Evolutionary conservation across 2,329 filamentous ascomycete genomes (phyloP).

Genomic region (Escovopsis sp.): DNA sequence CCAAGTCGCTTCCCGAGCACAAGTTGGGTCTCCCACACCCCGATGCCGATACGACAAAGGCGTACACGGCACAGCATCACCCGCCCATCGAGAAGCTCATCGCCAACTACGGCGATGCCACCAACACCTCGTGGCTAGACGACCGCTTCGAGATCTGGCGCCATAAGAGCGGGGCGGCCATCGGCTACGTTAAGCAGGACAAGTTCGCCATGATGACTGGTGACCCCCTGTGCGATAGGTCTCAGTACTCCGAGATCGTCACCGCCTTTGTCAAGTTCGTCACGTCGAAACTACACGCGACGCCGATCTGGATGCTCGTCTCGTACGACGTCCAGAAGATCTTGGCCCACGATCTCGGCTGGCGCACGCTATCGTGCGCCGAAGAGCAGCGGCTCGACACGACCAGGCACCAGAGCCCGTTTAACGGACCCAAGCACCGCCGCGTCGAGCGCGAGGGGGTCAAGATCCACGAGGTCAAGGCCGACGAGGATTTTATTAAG

Average conservation of each 20-base stretch:
- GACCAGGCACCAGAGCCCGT: slow-evolving; percentile 46
- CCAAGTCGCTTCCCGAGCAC: slow-evolving; percentile 65
- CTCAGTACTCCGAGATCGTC: slow-evolving; percentile 62
- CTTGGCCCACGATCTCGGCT: slow-evolving; percentile 65
- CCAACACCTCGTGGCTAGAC: slow-evolving; percentile 88
- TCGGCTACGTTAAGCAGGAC: slow-evolving; percentile 65
- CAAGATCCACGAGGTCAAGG: slow-evolving; percentile 57
- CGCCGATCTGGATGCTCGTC: slow-evolving; percentile 83
- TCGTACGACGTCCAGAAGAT: slow-evolving; percentile 65
- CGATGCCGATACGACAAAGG: slow-evolving; percentile 59
- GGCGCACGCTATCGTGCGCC: slow-evolving; percentile 78
- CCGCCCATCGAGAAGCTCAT: slow-evolving; percentile 77
- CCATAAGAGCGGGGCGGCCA: slow-evolving; percentile 67
- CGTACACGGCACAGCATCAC: slow-evolving; percentile 35
- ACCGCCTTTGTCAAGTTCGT: slow-evolving; percentile 61
- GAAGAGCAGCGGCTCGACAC: slow-evolving; percentile 81
- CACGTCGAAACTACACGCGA: slow-evolving; percentile 51
- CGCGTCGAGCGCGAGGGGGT: slow-evolving; percentile 73
- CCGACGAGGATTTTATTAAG: slow-evolving; percentile 53
- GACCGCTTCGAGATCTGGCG: slow-evolving; percentile 81
- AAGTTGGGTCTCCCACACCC: slow-evolving; percentile 61
- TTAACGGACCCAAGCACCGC: slow-evolving; percentile 57
- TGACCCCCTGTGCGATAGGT: slow-evolving; percentile 68
- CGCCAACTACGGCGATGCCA: slow-evolving; percentile 88
- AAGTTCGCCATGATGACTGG: slow-evolving; percentile 76